Evolutionary conservation across 2,329 filamentous ascomycete species (phyloP).

Genomic region (Blastomyces emzantsi): DNA sequence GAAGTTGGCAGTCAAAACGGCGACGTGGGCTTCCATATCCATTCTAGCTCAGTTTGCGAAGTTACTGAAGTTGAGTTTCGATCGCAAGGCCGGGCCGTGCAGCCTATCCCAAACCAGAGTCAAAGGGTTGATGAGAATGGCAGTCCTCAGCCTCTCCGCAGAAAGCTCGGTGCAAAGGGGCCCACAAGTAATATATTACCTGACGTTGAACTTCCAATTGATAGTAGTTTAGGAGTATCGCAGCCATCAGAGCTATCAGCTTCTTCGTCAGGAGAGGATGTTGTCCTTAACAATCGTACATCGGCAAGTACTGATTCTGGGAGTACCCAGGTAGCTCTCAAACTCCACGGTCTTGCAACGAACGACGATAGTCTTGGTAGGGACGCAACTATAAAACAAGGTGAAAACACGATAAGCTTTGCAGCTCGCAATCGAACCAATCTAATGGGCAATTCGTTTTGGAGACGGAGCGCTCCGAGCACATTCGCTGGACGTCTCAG

Average conservation of each 20-base stretch:
- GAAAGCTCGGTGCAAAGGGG: background rate
- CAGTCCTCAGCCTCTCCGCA: constrained; percentile 23
- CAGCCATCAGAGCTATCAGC: background rate
- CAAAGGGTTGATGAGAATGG: constrained; percentile 31
- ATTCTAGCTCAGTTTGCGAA: constrained; percentile 7
- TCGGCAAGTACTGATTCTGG: background rate
- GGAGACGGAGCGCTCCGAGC: background rate
- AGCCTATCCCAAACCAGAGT: constrained; percentile 4
- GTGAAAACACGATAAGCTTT: background rate
- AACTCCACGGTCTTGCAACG: background rate
- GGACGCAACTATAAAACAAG: background rate
- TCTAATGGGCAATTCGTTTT: background rate
- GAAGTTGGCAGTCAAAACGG: background rate
- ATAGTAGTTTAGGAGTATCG: background rate
- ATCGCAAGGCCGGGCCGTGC: background rate
- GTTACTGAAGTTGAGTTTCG: constrained; percentile 8
- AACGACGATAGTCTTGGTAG: background rate
- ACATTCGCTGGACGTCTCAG: constrained; percentile 5
- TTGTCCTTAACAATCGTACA: background rate
- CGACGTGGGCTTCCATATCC: background rate
- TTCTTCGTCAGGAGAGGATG: background rate
- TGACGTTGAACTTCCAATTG: background rate
- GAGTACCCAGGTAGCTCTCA: background rate
- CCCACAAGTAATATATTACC: background rate
- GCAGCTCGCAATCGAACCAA: background rate